A percentile compares a stretch with the other conserved stretches of the same genome.
These are phyloP conservation scores for Exserohilum turcica DNA, from an alignment of 2,329 filamentous ascomycete species.

Conservation along the genomic window DNA sequence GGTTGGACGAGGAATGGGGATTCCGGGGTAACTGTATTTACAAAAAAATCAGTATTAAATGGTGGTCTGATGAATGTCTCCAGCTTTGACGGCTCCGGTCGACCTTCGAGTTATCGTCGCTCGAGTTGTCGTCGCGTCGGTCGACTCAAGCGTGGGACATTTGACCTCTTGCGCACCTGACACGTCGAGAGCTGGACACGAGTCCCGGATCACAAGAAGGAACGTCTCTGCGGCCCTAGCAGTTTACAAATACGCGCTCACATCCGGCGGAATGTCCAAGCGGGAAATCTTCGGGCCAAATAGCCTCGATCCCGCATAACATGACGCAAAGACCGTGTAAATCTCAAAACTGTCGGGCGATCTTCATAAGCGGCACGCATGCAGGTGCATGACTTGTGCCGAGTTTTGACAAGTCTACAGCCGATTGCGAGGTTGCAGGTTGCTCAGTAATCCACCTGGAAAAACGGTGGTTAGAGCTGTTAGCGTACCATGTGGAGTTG, in stretches of 20 bases:
- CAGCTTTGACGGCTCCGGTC: no score
- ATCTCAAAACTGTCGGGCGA: background rate
- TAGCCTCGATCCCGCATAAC: background rate
- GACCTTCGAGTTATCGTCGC: no score
- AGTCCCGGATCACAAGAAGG: background rate
- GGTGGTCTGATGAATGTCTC: no score
- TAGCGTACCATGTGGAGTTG: no score
- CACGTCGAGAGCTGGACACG: background rate
- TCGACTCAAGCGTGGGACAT: no score
- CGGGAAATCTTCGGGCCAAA: background rate
- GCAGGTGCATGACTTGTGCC: background rate
- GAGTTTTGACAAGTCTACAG: background rate
- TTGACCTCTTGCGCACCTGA: no score
- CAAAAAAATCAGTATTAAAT: background rate
- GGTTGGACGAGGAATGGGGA: no score
- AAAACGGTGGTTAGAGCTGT: background rate
- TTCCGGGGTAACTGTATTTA: background rate
- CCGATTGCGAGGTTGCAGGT: background rate
- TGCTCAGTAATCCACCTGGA: background rate
- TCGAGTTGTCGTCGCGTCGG: no score
- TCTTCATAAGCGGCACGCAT: background rate
- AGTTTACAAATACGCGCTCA: background rate
- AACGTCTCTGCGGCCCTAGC: background rate
- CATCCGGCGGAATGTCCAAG: background rate
- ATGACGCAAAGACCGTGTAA: background rate